These are phyloP conservation scores for Rubroshorea leprosula DNA, from an alignment of 345 rosid species.

Conservation along the genomic window DNA sequence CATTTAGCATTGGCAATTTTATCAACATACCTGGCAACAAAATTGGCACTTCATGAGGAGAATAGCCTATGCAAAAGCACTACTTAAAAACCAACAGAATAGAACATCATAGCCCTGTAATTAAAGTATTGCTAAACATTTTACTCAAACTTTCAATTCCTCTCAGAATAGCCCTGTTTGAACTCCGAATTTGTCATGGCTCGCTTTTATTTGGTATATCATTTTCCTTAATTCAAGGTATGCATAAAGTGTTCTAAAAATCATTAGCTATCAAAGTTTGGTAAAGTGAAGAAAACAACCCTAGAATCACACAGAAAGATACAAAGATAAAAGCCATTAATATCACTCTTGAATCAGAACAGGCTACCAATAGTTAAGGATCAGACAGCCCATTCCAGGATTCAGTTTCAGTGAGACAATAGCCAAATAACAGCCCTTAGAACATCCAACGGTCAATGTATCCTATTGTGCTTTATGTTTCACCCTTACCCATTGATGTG, in stretches of 20 bases:
- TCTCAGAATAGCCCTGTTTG: background rate
- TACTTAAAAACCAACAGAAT: background rate
- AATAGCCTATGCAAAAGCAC: conserved; percentile 1
- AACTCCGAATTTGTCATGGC: background rate
- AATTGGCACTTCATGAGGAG: conserved; percentile 1
- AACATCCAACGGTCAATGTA: background rate
- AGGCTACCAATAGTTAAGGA: background rate
- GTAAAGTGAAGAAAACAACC: conserved; percentile 1
- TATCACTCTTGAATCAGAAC: background rate
- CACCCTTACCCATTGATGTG: conserved; percentile 86
- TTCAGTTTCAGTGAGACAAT: background rate
- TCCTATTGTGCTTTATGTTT: background rate
- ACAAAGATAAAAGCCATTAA: background rate
- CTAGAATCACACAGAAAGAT: conserved; percentile 1
- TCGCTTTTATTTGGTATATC: too few species aligned
- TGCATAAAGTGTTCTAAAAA: background rate
- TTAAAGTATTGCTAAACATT: background rate
- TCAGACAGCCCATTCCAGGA: background rate
- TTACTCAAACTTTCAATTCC: background rate
- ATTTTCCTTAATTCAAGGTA: background rate
- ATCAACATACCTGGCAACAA: conserved; percentile 72
- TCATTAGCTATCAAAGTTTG: background rate
- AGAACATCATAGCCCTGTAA: background rate
- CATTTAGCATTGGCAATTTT: conserved; percentile 88
- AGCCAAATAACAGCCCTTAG: conserved; percentile 1